These are phyloP conservation scores for Vitis hybrid DNA, from an alignment of 177 flowering plant genomes.

Conservation along the genomic window DNA sequence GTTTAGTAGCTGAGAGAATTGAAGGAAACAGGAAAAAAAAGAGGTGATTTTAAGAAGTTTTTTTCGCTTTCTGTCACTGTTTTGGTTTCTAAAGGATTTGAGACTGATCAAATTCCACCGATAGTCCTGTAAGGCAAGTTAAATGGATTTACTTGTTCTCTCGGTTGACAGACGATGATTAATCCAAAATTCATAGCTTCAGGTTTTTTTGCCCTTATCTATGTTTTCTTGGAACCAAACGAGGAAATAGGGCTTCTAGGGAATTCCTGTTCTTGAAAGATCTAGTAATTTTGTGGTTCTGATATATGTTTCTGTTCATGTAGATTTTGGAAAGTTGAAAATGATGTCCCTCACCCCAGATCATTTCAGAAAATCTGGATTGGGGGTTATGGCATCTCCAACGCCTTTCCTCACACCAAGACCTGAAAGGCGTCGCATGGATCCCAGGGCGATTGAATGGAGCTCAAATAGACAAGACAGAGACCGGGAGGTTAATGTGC, in stretches of 20 bases:
- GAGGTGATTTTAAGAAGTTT: background rate
- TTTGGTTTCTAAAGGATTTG: too few relatives aligned
- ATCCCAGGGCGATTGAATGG: constrained; percentile 50
- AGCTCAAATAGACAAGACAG: constrained; percentile 43
- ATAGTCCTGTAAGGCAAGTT: too few relatives aligned
- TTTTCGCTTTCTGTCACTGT: too few relatives aligned
- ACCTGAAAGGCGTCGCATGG: constrained; percentile 61
- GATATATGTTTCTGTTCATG: background rate
- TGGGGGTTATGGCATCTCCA: constrained; percentile 61
- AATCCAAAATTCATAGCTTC: background rate
- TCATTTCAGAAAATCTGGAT: constrained; percentile 45
- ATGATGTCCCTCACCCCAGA: constrained; percentile 73
- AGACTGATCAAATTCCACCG: too few relatives aligned
- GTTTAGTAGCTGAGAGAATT: background rate
- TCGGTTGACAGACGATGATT: too few relatives aligned
- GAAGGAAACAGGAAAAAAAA: too few relatives aligned
- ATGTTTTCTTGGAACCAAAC: background rate
- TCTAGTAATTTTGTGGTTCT: background rate
- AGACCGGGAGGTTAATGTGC: constrained; percentile 80
- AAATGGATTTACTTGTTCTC: too few relatives aligned
- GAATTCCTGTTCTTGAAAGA: background rate
- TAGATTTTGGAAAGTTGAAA: constrained; percentile 3
- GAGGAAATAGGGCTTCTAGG: background rate
- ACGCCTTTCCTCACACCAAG: constrained; percentile 75
- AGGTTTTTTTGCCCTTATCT: background rate